These are phyloP conservation scores for Coccomyxa subellipsoidea DNA, from an alignment of 163 green algal species.

Conservation along the genomic window DNA sequence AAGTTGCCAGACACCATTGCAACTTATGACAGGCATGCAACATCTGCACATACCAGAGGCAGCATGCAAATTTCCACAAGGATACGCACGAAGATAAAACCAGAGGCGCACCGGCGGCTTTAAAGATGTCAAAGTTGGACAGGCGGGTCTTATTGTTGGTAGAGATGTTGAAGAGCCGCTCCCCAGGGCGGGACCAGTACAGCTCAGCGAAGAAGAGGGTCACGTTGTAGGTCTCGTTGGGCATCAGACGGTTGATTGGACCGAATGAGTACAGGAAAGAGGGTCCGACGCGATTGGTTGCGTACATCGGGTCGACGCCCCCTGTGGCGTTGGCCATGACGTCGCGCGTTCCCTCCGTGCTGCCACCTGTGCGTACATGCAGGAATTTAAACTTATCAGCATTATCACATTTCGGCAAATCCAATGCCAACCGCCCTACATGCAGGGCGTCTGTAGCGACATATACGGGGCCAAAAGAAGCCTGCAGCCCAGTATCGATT, in stretches of 20 bases:
- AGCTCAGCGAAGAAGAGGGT: background rate
- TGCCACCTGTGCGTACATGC: background rate
- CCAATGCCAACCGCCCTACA: too few relatives aligned
- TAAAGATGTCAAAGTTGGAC: background rate
- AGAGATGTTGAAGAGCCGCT: background rate
- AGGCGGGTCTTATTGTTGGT: background rate
- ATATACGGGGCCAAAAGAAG: too few relatives aligned
- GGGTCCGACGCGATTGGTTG: background rate
- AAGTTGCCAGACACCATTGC: too few relatives aligned
- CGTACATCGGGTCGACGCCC: background rate
- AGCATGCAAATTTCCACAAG: too few relatives aligned
- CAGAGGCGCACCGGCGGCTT: background rate
- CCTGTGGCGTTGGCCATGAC: background rate
- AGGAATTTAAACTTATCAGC: background rate
- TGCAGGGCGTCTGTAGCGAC: too few relatives aligned
- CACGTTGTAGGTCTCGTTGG: background rate
- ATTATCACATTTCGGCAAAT: background rate
- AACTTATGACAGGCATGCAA: too few relatives aligned
- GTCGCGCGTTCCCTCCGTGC: background rate
- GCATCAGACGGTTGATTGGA: constrained; percentile 4
- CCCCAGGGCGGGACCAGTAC: background rate
- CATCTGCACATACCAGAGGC: too few relatives aligned
- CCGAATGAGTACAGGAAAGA: constrained; percentile 1
- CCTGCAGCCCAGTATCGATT: too few relatives aligned
- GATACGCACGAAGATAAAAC: too few relatives aligned